A percentile compares a stretch with the other conserved stretches of the same genome.
Conservation (phyloP, 495 filamentous ascomycete species). For the Aspergillus leporis region DNA sequence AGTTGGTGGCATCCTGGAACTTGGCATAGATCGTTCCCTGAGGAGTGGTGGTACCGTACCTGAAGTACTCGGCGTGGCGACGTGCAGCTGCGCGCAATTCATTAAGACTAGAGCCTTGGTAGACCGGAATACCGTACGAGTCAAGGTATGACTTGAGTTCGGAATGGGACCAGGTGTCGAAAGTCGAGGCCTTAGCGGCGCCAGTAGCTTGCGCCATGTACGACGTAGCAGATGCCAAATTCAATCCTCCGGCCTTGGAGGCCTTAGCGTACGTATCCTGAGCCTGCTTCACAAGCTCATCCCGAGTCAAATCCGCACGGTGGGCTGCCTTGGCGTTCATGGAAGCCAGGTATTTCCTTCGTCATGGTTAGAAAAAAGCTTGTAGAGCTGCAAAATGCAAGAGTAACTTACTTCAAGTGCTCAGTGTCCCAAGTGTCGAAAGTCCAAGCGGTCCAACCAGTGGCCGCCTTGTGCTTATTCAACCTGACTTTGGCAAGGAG, state of each 20-base stretch:
- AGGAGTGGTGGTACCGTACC: conserved; percentile 70
- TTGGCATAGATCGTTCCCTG: conserved; percentile 65
- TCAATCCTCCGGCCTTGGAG: conserved; percentile 63
- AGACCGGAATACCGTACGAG: conserved; percentile 73
- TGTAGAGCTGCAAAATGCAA: conserved; percentile 9
- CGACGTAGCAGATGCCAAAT: conserved; percentile 73
- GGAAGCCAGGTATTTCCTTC: conserved; percentile 63
- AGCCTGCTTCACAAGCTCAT: conserved; percentile 71
- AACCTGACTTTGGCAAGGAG: conserved; percentile 74
- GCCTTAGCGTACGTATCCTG: conserved; percentile 70
- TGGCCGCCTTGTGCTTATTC: conserved; percentile 69
- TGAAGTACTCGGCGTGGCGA: conserved; percentile 73
- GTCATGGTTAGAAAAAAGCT: conserved; percentile 19
- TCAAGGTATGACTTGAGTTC: conserved; percentile 83
- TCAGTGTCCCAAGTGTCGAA: conserved; percentile 82
- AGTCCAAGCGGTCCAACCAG: conserved; percentile 75
- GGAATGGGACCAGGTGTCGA: conserved; percentile 79
- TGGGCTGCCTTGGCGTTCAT: conserved; percentile 69
- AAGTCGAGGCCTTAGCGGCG: conserved; percentile 65
- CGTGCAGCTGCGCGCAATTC: conserved; percentile 67
- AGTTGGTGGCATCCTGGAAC: conserved; percentile 58
- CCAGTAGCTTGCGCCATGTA: conserved; percentile 69
- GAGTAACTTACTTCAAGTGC: conserved; percentile 60
- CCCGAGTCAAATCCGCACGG: conserved; percentile 65
- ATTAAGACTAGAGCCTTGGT: conserved; percentile 67